Conservation (phyloP, 2,329 filamentous ascomycete species). For the Ambrosiella cleistominuta region DNA sequence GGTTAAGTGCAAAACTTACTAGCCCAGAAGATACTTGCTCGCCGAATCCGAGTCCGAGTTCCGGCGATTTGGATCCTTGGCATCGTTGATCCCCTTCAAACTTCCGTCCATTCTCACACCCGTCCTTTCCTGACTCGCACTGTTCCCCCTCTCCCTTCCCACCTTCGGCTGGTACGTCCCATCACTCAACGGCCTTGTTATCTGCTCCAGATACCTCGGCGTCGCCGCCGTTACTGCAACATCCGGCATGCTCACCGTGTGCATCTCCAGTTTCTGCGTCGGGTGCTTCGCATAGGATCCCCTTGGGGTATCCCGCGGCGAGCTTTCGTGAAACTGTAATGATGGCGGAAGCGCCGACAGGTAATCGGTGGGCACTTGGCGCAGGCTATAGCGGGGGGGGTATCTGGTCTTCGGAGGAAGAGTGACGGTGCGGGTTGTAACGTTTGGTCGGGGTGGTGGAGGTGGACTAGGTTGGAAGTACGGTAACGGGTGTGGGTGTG, state of each 20-base stretch:
- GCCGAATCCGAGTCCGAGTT: constrained; percentile 26
- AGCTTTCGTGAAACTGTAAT: not conserved
- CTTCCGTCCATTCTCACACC: not conserved
- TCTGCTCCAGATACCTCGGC: not conserved
- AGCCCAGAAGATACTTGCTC: constrained; percentile 28
- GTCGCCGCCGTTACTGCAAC: not conserved
- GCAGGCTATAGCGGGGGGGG: constrained; percentile 8
- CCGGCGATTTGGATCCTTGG: constrained; percentile 9
- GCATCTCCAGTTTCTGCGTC: too few species aligned
- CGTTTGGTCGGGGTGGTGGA: constrained; percentile 7
- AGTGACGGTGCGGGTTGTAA: constrained; percentile 11
- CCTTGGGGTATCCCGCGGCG: not conserved
- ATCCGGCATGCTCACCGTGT: not conserved
- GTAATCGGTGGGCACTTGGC: not conserved
- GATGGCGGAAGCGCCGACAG: not conserved
- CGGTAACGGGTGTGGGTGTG: constrained; percentile 5
- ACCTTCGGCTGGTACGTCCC: not conserved
- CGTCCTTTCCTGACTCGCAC: not conserved
- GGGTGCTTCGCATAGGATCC: not conserved
- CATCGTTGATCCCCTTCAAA: not conserved
- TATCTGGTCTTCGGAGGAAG: constrained; percentile 9
- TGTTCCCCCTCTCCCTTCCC: not conserved
- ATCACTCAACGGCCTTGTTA: not conserved
- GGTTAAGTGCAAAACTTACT: constrained; percentile 21
- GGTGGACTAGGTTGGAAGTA: constrained; percentile 7